phyloP scores from a whole-genome alignment of 768 basidiomycete species.

The Hypholoma fasciculare region DNA sequence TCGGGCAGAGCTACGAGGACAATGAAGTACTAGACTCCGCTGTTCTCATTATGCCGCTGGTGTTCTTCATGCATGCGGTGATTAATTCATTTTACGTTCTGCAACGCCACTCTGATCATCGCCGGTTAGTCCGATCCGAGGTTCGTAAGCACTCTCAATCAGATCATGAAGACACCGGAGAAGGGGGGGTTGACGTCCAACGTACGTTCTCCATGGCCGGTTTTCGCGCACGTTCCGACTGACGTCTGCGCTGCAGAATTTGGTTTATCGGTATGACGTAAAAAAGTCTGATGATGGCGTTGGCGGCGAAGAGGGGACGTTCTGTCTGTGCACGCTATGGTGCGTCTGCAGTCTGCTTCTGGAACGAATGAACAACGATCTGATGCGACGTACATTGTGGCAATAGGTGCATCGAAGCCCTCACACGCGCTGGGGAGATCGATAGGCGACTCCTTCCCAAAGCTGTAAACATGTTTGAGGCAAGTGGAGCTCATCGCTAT shows the following conservation, averaged over 20 bases:
- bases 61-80: conserved; percentile 87
- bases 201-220: conserved; percentile 34
- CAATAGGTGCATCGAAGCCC: conserved; percentile 79
- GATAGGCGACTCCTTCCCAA: conserved; percentile 64
- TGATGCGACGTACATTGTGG: background rate
- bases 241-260: conserved; percentile 46
- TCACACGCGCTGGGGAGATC: conserved; percentile 84
- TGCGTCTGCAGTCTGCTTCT: conserved; percentile 25
- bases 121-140: conserved; percentile 73
- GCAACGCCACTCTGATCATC: conserved; percentile 12
- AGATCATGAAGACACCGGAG: conserved; percentile 84
- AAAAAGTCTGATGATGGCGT: conserved; percentile 88
- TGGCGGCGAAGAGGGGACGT: conserved; percentile 94
- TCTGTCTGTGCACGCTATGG: conserved; percentile 88
- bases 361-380: background rate
- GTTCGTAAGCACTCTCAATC: conserved; percentile 82
- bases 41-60: conserved; percentile 89
- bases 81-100: conserved; percentile 22
- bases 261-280: conserved; percentile 91
- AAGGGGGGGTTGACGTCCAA: conserved; percentile 91
- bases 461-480: conserved; percentile 90
- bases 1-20: conserved; percentile 92
- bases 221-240: background rate
- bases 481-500: conserved; percentile 26
- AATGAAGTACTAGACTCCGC: conserved; percentile 81